Evolutionary conservation across 805 yeast genomes (phyloP), one percentile per base, ranked within the genome.

Genomic region (Zygotorulaspora chibaensis): DNA sequence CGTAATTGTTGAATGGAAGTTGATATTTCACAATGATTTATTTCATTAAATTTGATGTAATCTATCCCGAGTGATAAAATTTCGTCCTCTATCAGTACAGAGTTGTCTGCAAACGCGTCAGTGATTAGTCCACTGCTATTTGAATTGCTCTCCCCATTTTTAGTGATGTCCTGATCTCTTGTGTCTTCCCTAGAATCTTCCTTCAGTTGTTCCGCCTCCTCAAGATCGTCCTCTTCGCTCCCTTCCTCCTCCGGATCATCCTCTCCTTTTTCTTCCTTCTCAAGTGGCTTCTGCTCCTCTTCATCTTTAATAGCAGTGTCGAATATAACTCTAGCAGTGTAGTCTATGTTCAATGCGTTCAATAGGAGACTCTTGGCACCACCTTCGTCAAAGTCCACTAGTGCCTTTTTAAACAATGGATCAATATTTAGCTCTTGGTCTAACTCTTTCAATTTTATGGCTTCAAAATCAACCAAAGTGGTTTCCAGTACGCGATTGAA

Each of bases 371-470:
- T 78, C 57, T 82, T 84, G 7, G 91, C 83, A 2, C 93, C 91
- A 33, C 90, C 90, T 66, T 84, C 91, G 61, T 85, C 93, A 55
- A 84, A 84, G 42, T 84, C 90, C 0, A 88, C 80, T 40, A 84
- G 67, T 0, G 87, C 84, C 57, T 81, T 83, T 54, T 82, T 83
- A 63, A 85, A 85, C 25, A 85, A 68, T 0, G 91, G 91, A 63
- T 85, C 91, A 30, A 83, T 80, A 29, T 74, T 74, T 17, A 81
- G 63, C 55, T 82, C 88, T 58, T 78, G 79, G 40, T 83, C 88
- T 40, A 81, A 63, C 47, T 79, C 75, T 55, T 77, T 79, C 54
- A 80, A 62, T 48, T 66, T 69, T 9, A 84, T 67, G 2, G 71
- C 55, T 3, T 74, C 77, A 61, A 82, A 82, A 35, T 61, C 70